Conservation (phyloP, 1,284 basidiomycete genomes). For the Ustilago hordei region DNA sequence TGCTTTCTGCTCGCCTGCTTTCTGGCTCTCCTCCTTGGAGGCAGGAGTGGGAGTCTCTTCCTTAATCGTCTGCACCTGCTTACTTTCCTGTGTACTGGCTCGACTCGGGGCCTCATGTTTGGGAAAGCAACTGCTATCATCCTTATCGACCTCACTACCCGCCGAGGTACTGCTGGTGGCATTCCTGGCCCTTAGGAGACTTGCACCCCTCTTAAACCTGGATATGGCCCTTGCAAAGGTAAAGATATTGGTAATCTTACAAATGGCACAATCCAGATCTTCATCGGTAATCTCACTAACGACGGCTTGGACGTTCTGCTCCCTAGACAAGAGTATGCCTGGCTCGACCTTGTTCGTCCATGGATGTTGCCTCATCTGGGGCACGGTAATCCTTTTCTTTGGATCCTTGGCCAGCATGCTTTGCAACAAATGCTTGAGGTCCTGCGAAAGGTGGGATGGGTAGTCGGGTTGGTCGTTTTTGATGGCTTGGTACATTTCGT, state of each 20-base stretch:
- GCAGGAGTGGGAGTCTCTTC: slow-evolving; percentile 22
- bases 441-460: slow-evolving; percentile 50
- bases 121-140: slow-evolving; percentile 43
- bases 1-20: neutral
- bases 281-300: slow-evolving; percentile 67
- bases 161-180: slow-evolving; percentile 28
- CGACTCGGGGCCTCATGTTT: slow-evolving; percentile 15
- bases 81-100: slow-evolving; percentile 8
- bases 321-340: slow-evolving; percentile 42
- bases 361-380: slow-evolving; percentile 58
- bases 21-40: neutral
- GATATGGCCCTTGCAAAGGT: slow-evolving; percentile 67
- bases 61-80: slow-evolving; percentile 27
- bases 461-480: slow-evolving; percentile 68
- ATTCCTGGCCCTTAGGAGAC: slow-evolving; percentile 28
- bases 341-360: slow-evolving; percentile 57
- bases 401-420: slow-evolving; percentile 63
- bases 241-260: slow-evolving; percentile 66
- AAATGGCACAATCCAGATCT: slow-evolving; percentile 65
- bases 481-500: slow-evolving; percentile 73
- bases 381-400: slow-evolving; percentile 54
- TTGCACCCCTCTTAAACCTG: slow-evolving; percentile 62
- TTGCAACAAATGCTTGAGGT: slow-evolving; percentile 52
- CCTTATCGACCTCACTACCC: slow-evolving; percentile 21
- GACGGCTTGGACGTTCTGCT: slow-evolving; percentile 55